phyloP scores from a whole-genome alignment of 1,284 basidiomycete species.

The Cerrena zonata region DNA sequence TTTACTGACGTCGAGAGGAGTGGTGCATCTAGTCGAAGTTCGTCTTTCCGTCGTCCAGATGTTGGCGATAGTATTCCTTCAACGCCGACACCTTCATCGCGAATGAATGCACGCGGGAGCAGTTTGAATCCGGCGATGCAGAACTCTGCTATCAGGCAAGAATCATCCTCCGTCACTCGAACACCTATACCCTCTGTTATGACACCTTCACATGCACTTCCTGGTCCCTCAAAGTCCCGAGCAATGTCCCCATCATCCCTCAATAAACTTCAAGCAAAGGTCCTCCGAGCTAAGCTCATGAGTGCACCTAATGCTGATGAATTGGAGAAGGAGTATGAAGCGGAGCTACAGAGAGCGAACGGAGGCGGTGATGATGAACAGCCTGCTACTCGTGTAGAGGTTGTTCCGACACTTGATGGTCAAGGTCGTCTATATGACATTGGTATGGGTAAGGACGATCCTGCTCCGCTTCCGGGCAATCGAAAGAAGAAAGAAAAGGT shows the following conservation, averaged over 20 bases:
- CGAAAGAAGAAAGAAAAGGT: constrained; percentile 76
- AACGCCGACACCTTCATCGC: constrained; percentile 47
- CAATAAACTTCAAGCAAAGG: constrained; percentile 90
- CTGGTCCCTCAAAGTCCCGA: constrained; percentile 31
- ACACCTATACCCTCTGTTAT: constrained; percentile 88
- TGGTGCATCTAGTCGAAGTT: constrained; percentile 66
- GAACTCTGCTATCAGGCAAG: background rate
- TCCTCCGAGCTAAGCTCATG: constrained; percentile 86
- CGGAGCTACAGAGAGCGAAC: constrained; percentile 43
- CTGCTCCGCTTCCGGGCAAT: constrained; percentile 52
- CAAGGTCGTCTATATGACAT: constrained; percentile 87
- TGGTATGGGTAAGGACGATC: constrained; percentile 62
- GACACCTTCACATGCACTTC: constrained; percentile 55
- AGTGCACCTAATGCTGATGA: constrained; percentile 64
- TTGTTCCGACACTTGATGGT: constrained; percentile 87
- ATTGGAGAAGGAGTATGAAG: constrained; percentile 82
- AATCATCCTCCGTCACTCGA: constrained; percentile 39
- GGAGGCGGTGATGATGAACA: constrained; percentile 32
- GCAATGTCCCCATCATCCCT: constrained; percentile 71
- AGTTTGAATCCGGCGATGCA: constrained; percentile 23
- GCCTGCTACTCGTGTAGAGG: constrained; percentile 61
- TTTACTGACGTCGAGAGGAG: constrained; percentile 61
- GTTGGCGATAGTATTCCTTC: constrained; percentile 49
- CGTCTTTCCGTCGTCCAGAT: constrained; percentile 78
- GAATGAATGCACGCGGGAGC: constrained; percentile 13